A percentile compares a stretch with the other conserved stretches of the same genome.
Evolutionary conservation across 768 basidiomycete species (phyloP).

Genomic region (Leucosporidium scottii): DNA sequence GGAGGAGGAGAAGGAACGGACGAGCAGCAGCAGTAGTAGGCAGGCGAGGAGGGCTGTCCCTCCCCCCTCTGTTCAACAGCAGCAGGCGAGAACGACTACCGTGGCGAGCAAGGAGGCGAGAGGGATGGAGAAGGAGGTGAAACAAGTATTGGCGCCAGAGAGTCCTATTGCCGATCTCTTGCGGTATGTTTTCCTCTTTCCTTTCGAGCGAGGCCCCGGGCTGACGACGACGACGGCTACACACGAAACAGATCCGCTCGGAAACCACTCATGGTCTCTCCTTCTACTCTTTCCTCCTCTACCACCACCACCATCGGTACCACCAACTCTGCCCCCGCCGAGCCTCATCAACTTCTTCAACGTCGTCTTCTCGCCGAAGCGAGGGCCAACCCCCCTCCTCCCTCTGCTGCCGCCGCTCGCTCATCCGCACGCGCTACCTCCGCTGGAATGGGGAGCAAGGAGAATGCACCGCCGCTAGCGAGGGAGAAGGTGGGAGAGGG

Average conservation of each 20-base stretch:
- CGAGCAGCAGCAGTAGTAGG: neutral
- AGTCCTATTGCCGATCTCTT: conserved; percentile 88
- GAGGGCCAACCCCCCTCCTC: neutral
- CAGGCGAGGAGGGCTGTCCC: neutral
- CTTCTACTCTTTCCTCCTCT: neutral
- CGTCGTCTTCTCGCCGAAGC: conserved; percentile 1
- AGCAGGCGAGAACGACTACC: conserved; percentile 6
- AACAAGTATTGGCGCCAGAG: conserved; percentile 87
- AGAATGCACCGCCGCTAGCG: neutral
- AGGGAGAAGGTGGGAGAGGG: conserved; percentile 1
- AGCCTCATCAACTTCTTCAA: conserved; percentile 1
- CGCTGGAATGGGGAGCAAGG: conserved; percentile 1
- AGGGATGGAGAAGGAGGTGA: conserved; percentile 79
- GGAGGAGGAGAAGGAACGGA: conserved; percentile 9
- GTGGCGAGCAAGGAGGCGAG: conserved; percentile 29
- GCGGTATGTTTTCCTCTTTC: conserved; percentile 39
- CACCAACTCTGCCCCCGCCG: conserved; percentile 9
- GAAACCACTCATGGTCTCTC: conserved; percentile 38
- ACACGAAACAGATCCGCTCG: conserved; percentile 30
- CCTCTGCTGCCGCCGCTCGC: neutral
- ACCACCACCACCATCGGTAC: too few relatives aligned
- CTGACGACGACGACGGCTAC: too few relatives aligned
- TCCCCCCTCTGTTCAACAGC: neutral
- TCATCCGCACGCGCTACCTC: conserved; percentile 1
- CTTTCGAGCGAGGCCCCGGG: conserved; percentile 1